Base-by-base conservation (phyloP, 805 yeast species). In the Metschnikowia sp. region DNA sequence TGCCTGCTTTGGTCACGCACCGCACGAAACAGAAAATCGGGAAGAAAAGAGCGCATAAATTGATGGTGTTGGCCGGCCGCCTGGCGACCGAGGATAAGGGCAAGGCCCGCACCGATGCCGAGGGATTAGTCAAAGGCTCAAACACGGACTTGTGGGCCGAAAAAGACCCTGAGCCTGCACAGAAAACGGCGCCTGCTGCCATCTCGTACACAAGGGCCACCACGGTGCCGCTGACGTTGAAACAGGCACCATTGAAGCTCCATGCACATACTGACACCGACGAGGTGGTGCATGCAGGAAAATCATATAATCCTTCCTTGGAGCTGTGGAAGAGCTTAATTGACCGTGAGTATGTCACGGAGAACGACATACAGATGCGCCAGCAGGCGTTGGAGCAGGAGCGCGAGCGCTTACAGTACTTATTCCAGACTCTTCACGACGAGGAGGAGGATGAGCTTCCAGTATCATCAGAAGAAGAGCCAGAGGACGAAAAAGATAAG, bases 271-370 rank as follows among this genome's bases (percentile, higher is more conserved):
- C 56, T 2, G 47, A 54, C 11, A 57, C 60, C 9, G 58, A 60
- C 36, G 42, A 39, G 36, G 36, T 82, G 3, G 90, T 96, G 10
- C 84, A 84, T 57, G 94, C 84, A 2, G 98, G 98, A 46, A 87
- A 86, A 64, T 91, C 98, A 2, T 94, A 89, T 62, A 94, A 94
- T 62, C 99, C 99, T 26, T 77, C 92, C 10, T 72, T 83, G 53
- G 86, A 84, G 47, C 81, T 86, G 28, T 94, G 99, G 99, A 81
- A 82, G 57, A 67, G 65, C 15, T 75, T 91, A 56, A 79, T 94
- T 44, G 71, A 79, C 44, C 70, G 74, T 45, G 97, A 90, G 66
- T 84, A 76, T 56, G 75, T 63, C 44, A 72, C 74, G 45, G 96
- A 89, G 59, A 79, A 81, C 59, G 74, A 78, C 42, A 78, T 75